Evolutionary conservation across 1,139 yeast genomes (phyloP), one percentile per base, ranked within the genome.

Genomic region (Taphrina pruni): DNA sequence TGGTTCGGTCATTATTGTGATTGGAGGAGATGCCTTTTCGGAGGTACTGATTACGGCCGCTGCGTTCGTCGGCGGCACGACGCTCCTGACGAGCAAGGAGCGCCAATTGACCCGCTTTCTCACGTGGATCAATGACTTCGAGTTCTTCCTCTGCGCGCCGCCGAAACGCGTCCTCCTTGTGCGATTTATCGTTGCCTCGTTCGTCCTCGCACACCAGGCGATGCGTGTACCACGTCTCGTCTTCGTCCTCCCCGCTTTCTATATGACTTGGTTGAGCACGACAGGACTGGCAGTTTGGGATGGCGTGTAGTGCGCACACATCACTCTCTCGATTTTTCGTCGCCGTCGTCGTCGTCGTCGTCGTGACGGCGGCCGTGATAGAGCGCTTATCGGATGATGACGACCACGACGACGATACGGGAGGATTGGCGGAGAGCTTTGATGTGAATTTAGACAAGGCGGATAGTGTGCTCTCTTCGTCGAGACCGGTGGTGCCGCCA

Each of bases 251-350:
- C 35, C 32, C 4, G 32, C 32, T 26, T 26, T 2, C 32, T 4
- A 26, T 26, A 26, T 26, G 32, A 26, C 4, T 26, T 26, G 32
- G 32, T 26, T 26, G 70, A 52, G 72, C 73, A 46, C 70, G 38
- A 61, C 76, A 74, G 9, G 76, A 74, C 54, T 66, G 70, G 51
- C 76, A 74, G 62, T 71, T 67, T 11, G 74, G 72, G 14, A 74
- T 68, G 45, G 70, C 72, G 58, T 74, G 76, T 32, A 73, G 45
- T 14, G 36, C 35, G 54, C 54, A 50, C 54, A 17, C 8, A 7
- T 21, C 12, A 21, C 54, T 35, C n/a, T 50, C 54, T 21, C 21
- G 52, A n/a, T 32, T 35, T 45, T 6, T 72, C 52, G 7, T 39
- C 14, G 6, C 6, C 32, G 32, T 4, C 32, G 32, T 26, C 32